A percentile compares a stretch with the other conserved stretches of the same genome.
phyloP scores from a whole-genome alignment of 306 rosid genomes.

The Cucurbita ficifolia region DNA sequence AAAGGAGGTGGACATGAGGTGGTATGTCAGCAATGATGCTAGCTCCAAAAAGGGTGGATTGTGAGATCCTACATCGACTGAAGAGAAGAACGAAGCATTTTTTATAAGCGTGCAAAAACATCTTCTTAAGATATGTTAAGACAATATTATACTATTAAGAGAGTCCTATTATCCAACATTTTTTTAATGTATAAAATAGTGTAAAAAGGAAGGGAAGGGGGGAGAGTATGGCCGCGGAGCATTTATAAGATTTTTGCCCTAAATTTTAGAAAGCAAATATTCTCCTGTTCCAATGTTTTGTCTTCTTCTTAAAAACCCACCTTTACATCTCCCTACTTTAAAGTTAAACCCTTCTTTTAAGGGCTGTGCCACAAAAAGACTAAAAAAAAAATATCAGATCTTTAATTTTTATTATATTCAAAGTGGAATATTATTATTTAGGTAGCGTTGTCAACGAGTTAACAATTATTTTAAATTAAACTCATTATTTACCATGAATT shows the following conservation, averaged over 20 bases:
- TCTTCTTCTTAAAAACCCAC: slow-evolving; percentile 31
- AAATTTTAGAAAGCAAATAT: slow-evolving; percentile 47
- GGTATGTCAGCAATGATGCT: too few relatives aligned
- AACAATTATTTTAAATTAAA: not conserved
- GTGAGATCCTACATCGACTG: too few relatives aligned
- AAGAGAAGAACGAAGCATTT: too few relatives aligned
- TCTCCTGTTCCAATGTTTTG: slow-evolving; percentile 42
- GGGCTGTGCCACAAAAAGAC: slow-evolving; percentile 25
- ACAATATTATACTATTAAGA: too few relatives aligned
- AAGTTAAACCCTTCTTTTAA: slow-evolving; percentile 37
- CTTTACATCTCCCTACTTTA: slow-evolving; percentile 30
- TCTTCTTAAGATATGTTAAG: too few relatives aligned
- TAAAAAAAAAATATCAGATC: not conserved
- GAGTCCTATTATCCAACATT: too few relatives aligned
- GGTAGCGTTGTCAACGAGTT: not conserved
- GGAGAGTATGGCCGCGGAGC: slow-evolving; percentile 19
- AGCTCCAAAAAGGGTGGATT: too few relatives aligned
- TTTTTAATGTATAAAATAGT: slow-evolving; percentile 1
- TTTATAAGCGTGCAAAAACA: too few relatives aligned
- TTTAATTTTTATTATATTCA: not conserved
- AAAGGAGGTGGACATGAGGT: too few relatives aligned
- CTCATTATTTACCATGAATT: not conserved
- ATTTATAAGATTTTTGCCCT: slow-evolving; percentile 23
- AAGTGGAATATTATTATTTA: not conserved
- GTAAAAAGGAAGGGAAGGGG: not conserved